Conservation (phyloP, 192 early-diverging fungal species). For the Dispira simplex region DNA sequence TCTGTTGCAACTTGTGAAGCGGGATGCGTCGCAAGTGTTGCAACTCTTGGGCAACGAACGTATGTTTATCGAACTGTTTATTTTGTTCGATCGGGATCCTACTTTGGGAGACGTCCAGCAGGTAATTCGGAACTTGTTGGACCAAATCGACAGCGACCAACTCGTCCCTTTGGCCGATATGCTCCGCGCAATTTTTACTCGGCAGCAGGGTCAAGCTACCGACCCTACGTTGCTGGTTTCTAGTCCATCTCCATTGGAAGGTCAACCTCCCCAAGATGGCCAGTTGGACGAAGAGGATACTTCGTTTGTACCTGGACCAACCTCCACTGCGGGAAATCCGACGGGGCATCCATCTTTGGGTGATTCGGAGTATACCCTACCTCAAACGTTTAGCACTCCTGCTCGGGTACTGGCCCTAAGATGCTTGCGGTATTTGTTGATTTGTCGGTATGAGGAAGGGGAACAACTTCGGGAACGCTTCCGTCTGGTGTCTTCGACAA, state of each 20-base stretch:
- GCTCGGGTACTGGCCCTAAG: not conserved
- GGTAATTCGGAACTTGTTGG: slow-evolving; percentile 41
- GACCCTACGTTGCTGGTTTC: not conserved
- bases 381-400: not conserved
- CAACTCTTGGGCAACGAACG: slow-evolving; percentile 51
- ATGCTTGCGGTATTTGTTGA: not conserved
- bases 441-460: slow-evolving; percentile 12
- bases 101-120: slow-evolving; percentile 36
- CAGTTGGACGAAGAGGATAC: slow-evolving; percentile 3
- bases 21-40: slow-evolving; percentile 56
- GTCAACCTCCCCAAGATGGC: not conserved
- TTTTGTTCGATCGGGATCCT: slow-evolving; percentile 59
- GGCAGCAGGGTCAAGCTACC: not conserved
- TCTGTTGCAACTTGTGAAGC: slow-evolving; percentile 69
- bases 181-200: slow-evolving; percentile 1
- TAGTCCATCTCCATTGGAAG: too few relatives aligned
- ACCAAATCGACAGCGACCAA: slow-evolving; percentile 23
- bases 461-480: slow-evolving; percentile 14
- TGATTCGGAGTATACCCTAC: not conserved
- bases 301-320: slow-evolving; percentile 8
- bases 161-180: not conserved
- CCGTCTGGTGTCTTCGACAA: slow-evolving; percentile 17
- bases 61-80: slow-evolving; percentile 43
- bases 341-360: not conserved
- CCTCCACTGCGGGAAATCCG: not conserved